These are phyloP conservation scores for Cucumis cinereus DNA, from an alignment of 306 rosid species.

Conservation along the genomic window DNA sequence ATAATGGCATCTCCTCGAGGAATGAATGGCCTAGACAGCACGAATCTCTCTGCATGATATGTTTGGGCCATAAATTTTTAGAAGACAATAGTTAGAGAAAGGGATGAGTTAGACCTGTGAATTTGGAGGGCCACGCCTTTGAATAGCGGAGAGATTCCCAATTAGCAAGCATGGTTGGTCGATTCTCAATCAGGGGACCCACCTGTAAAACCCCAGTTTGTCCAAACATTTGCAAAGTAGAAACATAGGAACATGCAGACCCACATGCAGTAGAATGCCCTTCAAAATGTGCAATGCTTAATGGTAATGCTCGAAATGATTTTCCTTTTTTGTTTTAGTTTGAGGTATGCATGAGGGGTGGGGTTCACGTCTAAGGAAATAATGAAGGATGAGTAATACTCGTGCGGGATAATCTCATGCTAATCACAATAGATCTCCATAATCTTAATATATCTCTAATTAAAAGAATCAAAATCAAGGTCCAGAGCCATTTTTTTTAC, in stretches of 20 bases:
- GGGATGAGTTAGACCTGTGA: constrained; percentile 1
- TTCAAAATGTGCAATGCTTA: not conserved
- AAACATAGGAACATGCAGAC: constrained; percentile 10
- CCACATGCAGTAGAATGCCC: constrained; percentile 3
- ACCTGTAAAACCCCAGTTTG: constrained; percentile 12
- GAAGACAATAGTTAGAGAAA: not conserved
- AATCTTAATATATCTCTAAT: not conserved
- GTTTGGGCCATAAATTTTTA: constrained; percentile 4
- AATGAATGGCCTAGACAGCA: constrained; percentile 7
- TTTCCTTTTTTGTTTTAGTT: constrained; percentile 1
- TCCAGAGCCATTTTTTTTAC: not conserved
- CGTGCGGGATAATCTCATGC: not conserved
- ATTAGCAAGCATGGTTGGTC: constrained; percentile 1
- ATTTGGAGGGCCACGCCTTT: constrained; percentile 3
- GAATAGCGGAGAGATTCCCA: constrained; percentile 1
- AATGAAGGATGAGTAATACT: not conserved
- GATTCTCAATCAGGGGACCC: constrained; percentile 1
- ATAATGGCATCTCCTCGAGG: constrained; percentile 1
- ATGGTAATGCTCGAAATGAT: constrained; percentile 2
- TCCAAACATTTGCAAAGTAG: constrained; percentile 6
- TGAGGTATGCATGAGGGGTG: constrained; percentile 9
- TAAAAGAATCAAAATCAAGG: not conserved
- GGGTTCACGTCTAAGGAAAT: constrained; percentile 8
- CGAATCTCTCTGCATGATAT: constrained; percentile 8
- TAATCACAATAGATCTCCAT: not conserved